Percentiles rank a stretch among this genome's conserved stretches.
Evolutionary conservation across 78 protist species (phyloP).

Genomic region (Neovahlkampfia damariscottae): DNA sequence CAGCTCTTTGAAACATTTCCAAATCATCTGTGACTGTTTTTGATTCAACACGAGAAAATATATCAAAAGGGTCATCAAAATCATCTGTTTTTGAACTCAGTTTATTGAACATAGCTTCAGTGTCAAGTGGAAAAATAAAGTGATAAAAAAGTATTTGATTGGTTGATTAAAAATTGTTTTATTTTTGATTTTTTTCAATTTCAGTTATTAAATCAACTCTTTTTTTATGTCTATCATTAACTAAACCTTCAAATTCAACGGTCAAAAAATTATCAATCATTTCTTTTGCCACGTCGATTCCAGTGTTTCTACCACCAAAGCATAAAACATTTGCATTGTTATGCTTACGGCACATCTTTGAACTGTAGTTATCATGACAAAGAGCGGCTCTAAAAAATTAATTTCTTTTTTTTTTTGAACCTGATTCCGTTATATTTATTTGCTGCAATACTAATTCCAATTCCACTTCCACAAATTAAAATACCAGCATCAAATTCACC

Average conservation of each 20-base stretch:
- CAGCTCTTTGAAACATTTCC: no score
- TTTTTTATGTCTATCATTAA: constrained; percentile 25
- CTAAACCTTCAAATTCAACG: constrained; percentile 34
- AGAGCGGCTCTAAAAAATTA: constrained; percentile 55
- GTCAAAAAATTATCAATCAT: constrained; percentile 25
- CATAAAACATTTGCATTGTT: constrained; percentile 51
- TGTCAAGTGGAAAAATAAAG: no score
- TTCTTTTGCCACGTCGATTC: constrained; percentile 32
- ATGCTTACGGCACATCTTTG: constrained; percentile 33
- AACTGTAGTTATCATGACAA: constrained; percentile 43
- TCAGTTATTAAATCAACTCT: constrained; percentile 12
- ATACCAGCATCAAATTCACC: constrained; percentile 21
- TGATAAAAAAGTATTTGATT: no score
- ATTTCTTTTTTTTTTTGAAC: no score
- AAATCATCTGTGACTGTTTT: no score
- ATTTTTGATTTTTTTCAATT: background rate
- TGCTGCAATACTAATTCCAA: constrained; percentile 58
- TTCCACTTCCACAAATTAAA: constrained; percentile 57
- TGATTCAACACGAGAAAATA: no score
- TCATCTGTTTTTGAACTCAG: no score
- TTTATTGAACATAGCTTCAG: no score
- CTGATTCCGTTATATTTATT: constrained; percentile 50
- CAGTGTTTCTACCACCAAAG: constrained; percentile 44
- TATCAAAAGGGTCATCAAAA: no score
- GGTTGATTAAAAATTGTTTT: no score